These are phyloP conservation scores for Arthrobotrys sinensis DNA, from an alignment of 2,329 filamentous ascomycete species.

Conservation along the genomic window DNA sequence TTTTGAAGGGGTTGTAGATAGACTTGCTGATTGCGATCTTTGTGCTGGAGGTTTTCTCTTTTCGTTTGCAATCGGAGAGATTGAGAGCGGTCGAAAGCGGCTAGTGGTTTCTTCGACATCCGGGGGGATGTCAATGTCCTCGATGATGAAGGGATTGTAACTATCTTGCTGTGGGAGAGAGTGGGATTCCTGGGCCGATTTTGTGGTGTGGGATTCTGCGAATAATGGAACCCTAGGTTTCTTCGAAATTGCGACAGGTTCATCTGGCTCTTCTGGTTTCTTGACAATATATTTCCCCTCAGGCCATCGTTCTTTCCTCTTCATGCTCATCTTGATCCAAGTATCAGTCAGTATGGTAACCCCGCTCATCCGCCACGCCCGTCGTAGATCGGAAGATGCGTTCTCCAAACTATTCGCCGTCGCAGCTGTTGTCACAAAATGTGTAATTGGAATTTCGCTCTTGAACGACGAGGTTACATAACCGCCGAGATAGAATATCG, in stretches of 20 bases:
- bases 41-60: constrained; percentile 3
- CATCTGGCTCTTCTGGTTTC: not conserved
- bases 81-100: constrained; percentile 37
- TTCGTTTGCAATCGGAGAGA: constrained; percentile 22
- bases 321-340: constrained; percentile 58
- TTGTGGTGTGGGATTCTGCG: not conserved
- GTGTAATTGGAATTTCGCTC: constrained; percentile 54
- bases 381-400: constrained; percentile 37
- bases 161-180: constrained; percentile 25
- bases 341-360: constrained; percentile 40
- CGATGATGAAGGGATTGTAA: constrained; percentile 53
- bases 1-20: constrained; percentile 49
- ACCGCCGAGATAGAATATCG: constrained; percentile 51
- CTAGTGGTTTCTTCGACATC: constrained; percentile 42
- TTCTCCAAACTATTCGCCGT: constrained; percentile 5
- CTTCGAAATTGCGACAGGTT: not conserved
- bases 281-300: constrained; percentile 43
- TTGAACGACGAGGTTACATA: constrained; percentile 44
- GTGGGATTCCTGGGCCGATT: constrained; percentile 16
- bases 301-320: constrained; percentile 38
- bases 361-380: constrained; percentile 35
- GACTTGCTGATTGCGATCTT: constrained; percentile 20
- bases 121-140: constrained; percentile 45
- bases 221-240: constrained; percentile 22
- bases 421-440: constrained; percentile 40